Evolutionary conservation across 2,329 filamentous ascomycete genomes (phyloP).

Genomic region (Ambrosiella beaveri): DNA sequence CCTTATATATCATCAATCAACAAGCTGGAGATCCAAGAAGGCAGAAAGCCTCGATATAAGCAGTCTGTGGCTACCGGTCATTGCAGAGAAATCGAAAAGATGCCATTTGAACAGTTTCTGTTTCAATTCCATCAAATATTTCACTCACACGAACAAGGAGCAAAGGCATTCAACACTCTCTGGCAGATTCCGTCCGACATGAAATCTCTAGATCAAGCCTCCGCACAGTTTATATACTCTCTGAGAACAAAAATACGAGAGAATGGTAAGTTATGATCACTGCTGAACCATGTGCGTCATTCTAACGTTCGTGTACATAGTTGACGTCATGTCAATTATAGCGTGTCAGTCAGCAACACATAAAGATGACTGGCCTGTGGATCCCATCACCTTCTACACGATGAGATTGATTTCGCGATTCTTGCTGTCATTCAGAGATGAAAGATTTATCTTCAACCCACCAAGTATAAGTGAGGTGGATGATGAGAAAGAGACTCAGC

Average conservation of each 20-base stretch:
- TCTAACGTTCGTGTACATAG: neutral
- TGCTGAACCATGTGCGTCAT: too few species aligned
- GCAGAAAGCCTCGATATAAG: neutral
- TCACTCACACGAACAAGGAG: slow-evolving; percentile 36
- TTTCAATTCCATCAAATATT: slow-evolving; percentile 44
- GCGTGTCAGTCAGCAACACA: neutral
- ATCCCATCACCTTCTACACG: neutral
- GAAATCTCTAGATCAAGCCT: neutral
- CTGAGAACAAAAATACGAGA: neutral
- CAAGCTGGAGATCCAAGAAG: neutral
- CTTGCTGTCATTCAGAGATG: neutral
- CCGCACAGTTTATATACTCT: neutral
- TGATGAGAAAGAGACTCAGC: neutral
- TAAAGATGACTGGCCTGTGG: neutral
- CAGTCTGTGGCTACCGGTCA: slow-evolving; percentile 17
- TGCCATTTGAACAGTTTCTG: slow-evolving; percentile 43
- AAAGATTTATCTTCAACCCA: neutral
- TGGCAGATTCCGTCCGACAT: neutral
- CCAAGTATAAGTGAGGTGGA: neutral
- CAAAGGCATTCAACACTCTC: slow-evolving; percentile 39
- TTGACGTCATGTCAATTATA: neutral
- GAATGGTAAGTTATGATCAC: neutral
- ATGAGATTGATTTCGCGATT: neutral
- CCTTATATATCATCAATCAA: neutral
- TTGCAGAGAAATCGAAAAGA: slow-evolving; percentile 35